Conservation (phyloP, 2,329 filamentous ascomycete species). For the Cordyceps javanica region DNA sequence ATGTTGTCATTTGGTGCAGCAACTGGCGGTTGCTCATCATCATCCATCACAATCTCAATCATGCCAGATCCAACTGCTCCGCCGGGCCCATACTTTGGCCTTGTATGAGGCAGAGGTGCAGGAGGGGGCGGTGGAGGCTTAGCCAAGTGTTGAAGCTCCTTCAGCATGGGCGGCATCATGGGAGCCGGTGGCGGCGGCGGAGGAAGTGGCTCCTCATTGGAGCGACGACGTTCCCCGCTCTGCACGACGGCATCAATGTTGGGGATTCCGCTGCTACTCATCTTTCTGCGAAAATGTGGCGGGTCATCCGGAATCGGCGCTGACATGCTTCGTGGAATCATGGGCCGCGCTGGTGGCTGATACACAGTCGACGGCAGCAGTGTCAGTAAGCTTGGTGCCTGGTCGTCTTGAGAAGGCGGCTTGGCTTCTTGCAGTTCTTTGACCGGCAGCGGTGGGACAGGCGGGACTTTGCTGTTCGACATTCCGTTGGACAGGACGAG, state of each 20-base stretch:
- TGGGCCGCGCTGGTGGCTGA: conserved; percentile 44
- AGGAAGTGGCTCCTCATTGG: conserved; percentile 43
- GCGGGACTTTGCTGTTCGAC: conserved; percentile 16
- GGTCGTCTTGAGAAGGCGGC: conserved; percentile 18
- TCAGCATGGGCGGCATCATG: conserved; percentile 46
- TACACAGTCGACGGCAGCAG: conserved; percentile 55
- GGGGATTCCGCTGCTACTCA: conserved; percentile 31
- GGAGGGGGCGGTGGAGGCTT: conserved; percentile 56
- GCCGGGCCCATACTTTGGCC: conserved; percentile 34
- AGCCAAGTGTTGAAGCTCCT: conserved; percentile 57
- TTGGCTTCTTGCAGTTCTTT: conserved; percentile 26
- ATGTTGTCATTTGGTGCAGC: conserved; percentile 35
- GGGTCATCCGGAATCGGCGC: conserved; percentile 43
- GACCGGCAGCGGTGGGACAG: neutral
- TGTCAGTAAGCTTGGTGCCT: conserved; percentile 31
- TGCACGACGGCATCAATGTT: conserved; percentile 43
- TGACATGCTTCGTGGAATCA: conserved; percentile 56
- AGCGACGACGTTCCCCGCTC: conserved; percentile 34
- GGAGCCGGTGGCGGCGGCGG: conserved; percentile 34
- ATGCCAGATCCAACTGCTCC: conserved; percentile 46
- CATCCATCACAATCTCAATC: conserved; percentile 63
- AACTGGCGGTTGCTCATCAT: conserved; percentile 37
- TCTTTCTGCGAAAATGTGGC: conserved; percentile 27
- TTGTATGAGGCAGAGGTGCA: conserved; percentile 45
- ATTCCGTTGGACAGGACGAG: conserved; percentile 58